Evolutionary conservation across 257 asterid species (phyloP).

Genomic region (Solanum tacnaense): DNA sequence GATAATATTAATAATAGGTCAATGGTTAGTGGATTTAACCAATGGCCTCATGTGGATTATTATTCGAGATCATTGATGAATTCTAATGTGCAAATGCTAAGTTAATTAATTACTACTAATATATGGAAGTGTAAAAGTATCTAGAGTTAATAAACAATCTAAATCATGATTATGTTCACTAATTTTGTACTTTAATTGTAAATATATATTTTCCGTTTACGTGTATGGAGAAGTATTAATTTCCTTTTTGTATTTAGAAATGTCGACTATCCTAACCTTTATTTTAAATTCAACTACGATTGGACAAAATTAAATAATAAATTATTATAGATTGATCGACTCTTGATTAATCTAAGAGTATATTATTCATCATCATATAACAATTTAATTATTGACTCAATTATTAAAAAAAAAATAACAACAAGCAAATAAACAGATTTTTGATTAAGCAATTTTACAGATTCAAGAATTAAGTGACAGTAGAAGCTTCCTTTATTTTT

Average conservation of each 20-base stretch:
- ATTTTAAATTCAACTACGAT: not conserved
- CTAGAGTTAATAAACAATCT: not conserved
- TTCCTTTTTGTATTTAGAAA: not conserved
- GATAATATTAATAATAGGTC: not conserved
- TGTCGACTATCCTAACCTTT: not conserved
- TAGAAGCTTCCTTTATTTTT: too few species aligned
- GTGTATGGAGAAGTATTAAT: not conserved
- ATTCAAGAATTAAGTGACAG: too few species aligned
- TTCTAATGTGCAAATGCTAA: slow-evolving; percentile 20
- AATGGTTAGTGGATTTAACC: not conserved
- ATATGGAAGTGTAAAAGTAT: not conserved
- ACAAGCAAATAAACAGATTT: too few species aligned
- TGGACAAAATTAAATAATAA: not conserved
- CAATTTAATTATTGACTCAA: too few species aligned
- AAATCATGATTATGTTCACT: not conserved
- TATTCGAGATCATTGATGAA: slow-evolving; percentile 5
- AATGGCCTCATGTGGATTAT: not conserved
- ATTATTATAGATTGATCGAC: not conserved
- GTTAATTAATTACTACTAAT: not conserved
- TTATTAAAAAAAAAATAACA: too few species aligned
- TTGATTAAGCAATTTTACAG: too few species aligned
- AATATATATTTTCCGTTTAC: not conserved
- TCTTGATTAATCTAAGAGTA: not conserved
- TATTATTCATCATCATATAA: too few species aligned
- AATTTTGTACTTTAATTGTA: not conserved